These are phyloP conservation scores for Lactarius indigo DNA, from an alignment of 768 basidiomycete species.

Conservation along the genomic window DNA sequence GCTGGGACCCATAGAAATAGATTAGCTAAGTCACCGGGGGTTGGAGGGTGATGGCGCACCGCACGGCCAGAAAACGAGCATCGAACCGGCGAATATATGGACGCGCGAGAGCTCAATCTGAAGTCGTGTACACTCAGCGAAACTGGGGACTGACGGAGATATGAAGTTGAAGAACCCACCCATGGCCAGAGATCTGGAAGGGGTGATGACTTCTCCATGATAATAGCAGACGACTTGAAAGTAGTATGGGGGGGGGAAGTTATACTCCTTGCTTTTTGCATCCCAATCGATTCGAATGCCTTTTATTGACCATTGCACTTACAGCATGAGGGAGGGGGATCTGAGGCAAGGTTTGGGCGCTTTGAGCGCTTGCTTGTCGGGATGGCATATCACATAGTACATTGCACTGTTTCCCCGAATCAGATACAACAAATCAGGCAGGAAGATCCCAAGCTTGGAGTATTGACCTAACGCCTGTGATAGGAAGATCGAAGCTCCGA, in stretches of 20 bases:
- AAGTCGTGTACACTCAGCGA: not conserved
- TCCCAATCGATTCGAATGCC: not conserved
- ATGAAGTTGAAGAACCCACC: not conserved
- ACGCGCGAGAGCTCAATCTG: slow-evolving; percentile 27
- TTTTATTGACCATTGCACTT: not conserved
- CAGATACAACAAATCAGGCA: not conserved
- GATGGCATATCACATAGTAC: not conserved
- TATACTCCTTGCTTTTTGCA: not conserved
- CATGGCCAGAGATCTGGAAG: slow-evolving; percentile 2
- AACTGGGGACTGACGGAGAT: not conserved
- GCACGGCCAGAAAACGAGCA: slow-evolving; percentile 28
- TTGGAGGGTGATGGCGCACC: slow-evolving; percentile 1
- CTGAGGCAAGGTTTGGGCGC: not conserved
- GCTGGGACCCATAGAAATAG: slow-evolving; percentile 7
- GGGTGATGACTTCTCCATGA: not conserved
- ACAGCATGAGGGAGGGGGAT: too few relatives aligned
- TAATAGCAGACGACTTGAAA: not conserved
- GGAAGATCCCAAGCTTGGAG: not conserved
- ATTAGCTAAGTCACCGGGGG: not conserved
- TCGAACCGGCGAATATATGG: slow-evolving; percentile 27
- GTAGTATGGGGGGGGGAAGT: not conserved
- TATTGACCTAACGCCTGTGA: not conserved
- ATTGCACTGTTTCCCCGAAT: not conserved
- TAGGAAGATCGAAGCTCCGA: not conserved
- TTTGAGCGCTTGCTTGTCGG: not conserved